These are phyloP conservation scores for Lyophyllum atratum DNA, from an alignment of 768 basidiomycete genomes.

Conservation along the genomic window DNA sequence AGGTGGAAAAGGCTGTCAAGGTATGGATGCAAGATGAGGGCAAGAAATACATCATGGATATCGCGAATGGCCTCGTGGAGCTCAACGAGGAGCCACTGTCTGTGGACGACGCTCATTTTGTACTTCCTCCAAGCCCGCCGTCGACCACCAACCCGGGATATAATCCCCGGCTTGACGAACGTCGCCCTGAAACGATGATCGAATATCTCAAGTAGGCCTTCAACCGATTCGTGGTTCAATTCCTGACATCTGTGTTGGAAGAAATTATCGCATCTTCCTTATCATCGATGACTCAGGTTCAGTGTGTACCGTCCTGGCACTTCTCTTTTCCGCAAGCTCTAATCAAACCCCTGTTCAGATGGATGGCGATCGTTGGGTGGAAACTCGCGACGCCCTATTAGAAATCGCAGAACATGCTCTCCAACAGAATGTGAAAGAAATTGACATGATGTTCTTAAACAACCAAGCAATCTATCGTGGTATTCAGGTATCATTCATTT, in stretches of 20 bases:
- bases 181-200: slow-evolving; percentile 23
- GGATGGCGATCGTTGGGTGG: slow-evolving; percentile 23
- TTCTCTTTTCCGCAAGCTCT: not conserved
- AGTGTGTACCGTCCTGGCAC: slow-evolving; percentile 16
- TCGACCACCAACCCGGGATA: slow-evolving; percentile 21
- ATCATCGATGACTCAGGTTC: slow-evolving; percentile 33
- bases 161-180: slow-evolving; percentile 26
- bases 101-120: slow-evolving; percentile 7
- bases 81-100: slow-evolving; percentile 8
- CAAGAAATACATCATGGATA: not conserved
- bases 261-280: slow-evolving; percentile 28
- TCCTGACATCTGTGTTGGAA: slow-evolving; percentile 3
- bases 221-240: not conserved
- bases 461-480: slow-evolving; percentile 8
- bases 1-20: slow-evolving; percentile 13
- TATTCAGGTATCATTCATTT: slow-evolving; percentile 7
- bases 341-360: slow-evolving; percentile 11
- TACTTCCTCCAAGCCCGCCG: slow-evolving; percentile 22
- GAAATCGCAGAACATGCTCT: slow-evolving; percentile 33
- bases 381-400: slow-evolving; percentile 26
- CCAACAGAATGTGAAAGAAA: slow-evolving; percentile 20
- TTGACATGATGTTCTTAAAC: slow-evolving; percentile 31
- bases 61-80: slow-evolving; percentile 12
- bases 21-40: slow-evolving; percentile 14
- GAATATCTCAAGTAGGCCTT: slow-evolving; percentile 25